Evolutionary conservation across 225 moss, liverwort and hornwort genomes (phyloP).

Genomic region (Sphagnum contortum): DNA sequence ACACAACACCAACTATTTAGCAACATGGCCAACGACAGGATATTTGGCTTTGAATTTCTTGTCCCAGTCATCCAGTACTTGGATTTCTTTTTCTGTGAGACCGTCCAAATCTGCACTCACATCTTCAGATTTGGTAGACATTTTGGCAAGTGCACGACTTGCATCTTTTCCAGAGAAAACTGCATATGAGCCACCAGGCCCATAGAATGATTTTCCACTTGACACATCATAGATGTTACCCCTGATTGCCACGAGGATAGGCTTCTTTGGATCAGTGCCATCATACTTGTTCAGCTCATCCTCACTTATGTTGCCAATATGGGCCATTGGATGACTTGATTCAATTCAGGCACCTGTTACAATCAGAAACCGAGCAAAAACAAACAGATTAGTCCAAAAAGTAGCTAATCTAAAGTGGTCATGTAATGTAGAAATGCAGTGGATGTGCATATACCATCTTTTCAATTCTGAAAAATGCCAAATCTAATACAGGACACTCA

Average conservation of each 20-base stretch:
- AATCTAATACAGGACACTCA: too few relatives aligned
- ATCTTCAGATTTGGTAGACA: conserved; percentile 80
- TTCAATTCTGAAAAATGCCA: too few relatives aligned
- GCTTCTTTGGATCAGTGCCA: conserved; percentile 41
- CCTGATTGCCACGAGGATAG: conserved; percentile 63
- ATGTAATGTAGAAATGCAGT: too few relatives aligned
- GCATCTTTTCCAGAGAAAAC: conserved; percentile 83
- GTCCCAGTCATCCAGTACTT: conserved; percentile 78
- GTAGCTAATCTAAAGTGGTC: too few relatives aligned
- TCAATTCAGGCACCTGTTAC: too few relatives aligned
- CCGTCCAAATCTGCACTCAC: conserved; percentile 51
- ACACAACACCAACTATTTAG: not conserved
- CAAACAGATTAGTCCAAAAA: too few relatives aligned
- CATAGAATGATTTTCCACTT: conserved; percentile 65
- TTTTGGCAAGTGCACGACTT: conserved; percentile 74
- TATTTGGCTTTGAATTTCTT: conserved; percentile 79
- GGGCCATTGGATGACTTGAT: conserved; percentile 14
- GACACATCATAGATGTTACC: conserved; percentile 82
- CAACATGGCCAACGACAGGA: conserved; percentile 59
- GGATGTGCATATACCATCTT: too few relatives aligned
- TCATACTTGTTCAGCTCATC: conserved; percentile 59
- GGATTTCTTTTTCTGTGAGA: conserved; percentile 63
- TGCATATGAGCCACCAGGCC: conserved; percentile 67
- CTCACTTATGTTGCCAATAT: conserved; percentile 29
- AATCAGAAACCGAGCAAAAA: too few relatives aligned